These are phyloP conservation scores for Rhamnella rubrinervis DNA, from an alignment of 331 rosid species.

Conservation along the genomic window DNA sequence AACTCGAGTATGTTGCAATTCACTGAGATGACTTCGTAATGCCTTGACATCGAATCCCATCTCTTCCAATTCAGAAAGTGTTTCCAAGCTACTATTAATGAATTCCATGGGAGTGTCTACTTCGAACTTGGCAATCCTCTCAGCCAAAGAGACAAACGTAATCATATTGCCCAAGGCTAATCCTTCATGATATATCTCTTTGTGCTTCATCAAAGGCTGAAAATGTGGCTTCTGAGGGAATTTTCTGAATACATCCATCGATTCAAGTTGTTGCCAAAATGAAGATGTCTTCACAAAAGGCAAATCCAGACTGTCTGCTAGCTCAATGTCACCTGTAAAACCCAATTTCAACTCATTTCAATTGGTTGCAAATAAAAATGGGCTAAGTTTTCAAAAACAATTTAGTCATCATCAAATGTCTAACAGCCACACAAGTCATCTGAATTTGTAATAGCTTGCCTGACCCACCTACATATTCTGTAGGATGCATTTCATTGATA, in stretches of 20 bases:
- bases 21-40: neutral
- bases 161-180: constrained; percentile 21
- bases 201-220: constrained; percentile 4
- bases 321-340: constrained; percentile 2
- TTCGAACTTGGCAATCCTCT: constrained; percentile 9
- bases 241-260: constrained; percentile 22
- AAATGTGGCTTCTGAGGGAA: constrained; percentile 26
- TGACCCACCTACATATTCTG: neutral
- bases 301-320: neutral
- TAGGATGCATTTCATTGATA: neutral
- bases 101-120: neutral
- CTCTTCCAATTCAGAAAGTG: constrained; percentile 2
- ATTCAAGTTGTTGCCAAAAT: constrained; percentile 21
- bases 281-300: constrained; percentile 15
- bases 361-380: neutral
- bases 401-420: neutral
- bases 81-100: neutral
- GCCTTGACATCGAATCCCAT: constrained; percentile 24
- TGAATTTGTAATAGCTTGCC: constrained; percentile 5
- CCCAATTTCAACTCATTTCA: neutral
- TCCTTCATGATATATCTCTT: constrained; percentile 14
- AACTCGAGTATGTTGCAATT: constrained; percentile 2
- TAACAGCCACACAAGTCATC: neutral
- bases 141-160: constrained; percentile 20
- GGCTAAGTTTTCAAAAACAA: neutral